Percentiles rank a stretch among this genome's conserved stretches.
Conservation (phyloP, 768 basidiomycete genomes). For the Phlebiopsis gigantea region DNA sequence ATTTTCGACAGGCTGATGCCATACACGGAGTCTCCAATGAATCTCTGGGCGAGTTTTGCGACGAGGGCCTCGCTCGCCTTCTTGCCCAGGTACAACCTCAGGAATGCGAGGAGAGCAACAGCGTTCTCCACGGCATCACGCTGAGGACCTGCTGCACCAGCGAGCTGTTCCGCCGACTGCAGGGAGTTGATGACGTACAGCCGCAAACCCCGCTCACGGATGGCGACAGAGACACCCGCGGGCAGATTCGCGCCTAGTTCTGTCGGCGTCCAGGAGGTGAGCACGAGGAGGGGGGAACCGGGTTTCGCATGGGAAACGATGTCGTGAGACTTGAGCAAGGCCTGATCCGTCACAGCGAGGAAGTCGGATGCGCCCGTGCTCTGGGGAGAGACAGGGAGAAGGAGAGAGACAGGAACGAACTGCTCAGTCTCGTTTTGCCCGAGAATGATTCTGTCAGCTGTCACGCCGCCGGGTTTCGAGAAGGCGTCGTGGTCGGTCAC, state of each 20-base stretch:
- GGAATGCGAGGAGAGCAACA: constrained; percentile 71
- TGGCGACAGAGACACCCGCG: constrained; percentile 37
- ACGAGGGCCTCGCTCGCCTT: constrained; percentile 51
- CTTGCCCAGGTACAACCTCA: constrained; percentile 75
- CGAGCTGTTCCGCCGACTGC: constrained; percentile 40
- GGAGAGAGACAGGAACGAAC: constrained; percentile 46
- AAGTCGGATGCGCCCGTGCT: constrained; percentile 58
- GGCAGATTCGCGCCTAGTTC: constrained; percentile 72
- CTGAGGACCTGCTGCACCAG: constrained; percentile 27
- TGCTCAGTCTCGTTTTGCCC: constrained; percentile 37
- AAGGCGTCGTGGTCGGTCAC: constrained; percentile 71
- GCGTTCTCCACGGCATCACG: constrained; percentile 47
- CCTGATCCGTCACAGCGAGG: constrained; percentile 68
- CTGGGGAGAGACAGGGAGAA: constrained; percentile 49
- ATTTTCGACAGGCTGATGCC: constrained; percentile 48
- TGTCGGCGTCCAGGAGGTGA: constrained; percentile 67
- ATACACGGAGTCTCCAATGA: constrained; percentile 41
- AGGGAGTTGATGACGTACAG: constrained; percentile 59
- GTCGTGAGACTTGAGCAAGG: constrained; percentile 72
- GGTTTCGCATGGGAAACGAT: constrained; percentile 61
- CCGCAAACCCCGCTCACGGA: constrained; percentile 48
- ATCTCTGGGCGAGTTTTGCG: constrained; percentile 41
- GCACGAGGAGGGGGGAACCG: constrained; percentile 66
- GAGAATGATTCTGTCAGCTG: constrained; percentile 65
- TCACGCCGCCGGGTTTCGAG: constrained; percentile 67